Conservation (phyloP, 2,329 filamentous ascomycete genomes). For the Arthrobotrys sinensis region DNA sequence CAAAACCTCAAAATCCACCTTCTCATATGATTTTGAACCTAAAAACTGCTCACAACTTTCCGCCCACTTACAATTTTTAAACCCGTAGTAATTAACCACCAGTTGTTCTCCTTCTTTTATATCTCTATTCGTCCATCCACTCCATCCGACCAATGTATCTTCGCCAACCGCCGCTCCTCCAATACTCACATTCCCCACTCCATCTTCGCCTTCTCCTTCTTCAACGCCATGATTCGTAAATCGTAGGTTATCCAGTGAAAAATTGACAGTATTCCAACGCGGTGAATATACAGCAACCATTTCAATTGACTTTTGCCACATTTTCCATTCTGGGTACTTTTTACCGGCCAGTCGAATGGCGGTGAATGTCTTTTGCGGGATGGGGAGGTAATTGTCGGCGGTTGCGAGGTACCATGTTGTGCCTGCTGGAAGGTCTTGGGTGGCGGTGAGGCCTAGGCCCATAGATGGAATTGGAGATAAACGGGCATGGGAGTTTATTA, state of each 20-base stretch:
- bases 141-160: not conserved
- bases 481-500: not conserved
- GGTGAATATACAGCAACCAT: not conserved
- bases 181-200: not conserved
- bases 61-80: constrained; percentile 1
- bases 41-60: not conserved
- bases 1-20: not conserved
- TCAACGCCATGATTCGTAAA: not conserved
- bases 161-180: not conserved
- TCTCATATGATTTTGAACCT: not conserved
- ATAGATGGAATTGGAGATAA: not conserved
- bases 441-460: not conserved
- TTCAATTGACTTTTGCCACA: not conserved
- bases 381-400: not conserved
- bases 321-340: not conserved
- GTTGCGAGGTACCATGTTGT: constrained; percentile 7
- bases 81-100: not conserved
- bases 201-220: not conserved
- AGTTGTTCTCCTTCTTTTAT: not conserved
- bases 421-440: not conserved
- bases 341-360: constrained; percentile 7
- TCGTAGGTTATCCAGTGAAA: not conserved
- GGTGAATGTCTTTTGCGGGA: constrained; percentile 1
- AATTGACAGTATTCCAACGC: not conserved
- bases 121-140: not conserved